Evolutionary conservation across 2,329 filamentous ascomycete genomes (phyloP), one percentile per base, ranked within the genome.

Genomic region (Hypoxylon sp.): DNA sequence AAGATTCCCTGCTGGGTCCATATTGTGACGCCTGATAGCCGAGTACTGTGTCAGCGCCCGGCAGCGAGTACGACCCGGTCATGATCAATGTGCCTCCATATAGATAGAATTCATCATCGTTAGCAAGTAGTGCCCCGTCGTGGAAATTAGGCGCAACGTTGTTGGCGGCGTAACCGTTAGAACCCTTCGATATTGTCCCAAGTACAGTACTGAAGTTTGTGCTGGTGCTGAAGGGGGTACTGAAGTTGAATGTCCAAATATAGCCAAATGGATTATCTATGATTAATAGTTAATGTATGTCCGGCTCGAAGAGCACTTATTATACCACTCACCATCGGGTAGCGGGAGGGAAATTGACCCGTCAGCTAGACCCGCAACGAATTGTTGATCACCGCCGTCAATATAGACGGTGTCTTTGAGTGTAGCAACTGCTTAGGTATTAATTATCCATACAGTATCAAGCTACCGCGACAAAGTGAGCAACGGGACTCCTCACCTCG

Each of bases 51-150:
- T 89, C 73, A 1, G 63, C 76, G n/a, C 76, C 74, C 0, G 86
- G 87, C 1, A 77, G 56, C 0, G 77, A 65, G 53, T 79, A 82
- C 2, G 73, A 73, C 0, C 76, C 74, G 0, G 80, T 83, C 2
- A 77, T 63, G 3, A 46, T 63, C 6, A 83, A 49, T 2, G 89
- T 74, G 0, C 91, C 91, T 17, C 90, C 91, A 59, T 90, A 93
- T 1, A 90, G 80, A 71, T 85, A 89, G 72, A 89, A 89, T 65
- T 90, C 84, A 52, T 84, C 79, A 63, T 92, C 81, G 71, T 92
- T 93, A 51, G 84, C 85, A 32, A 93, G 84, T 80, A 93, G 86
- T 6, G 82, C 86, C 1, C 91, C 91, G 65, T 91, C 89, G 14
- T 82, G 67, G 67, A 86, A 91, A 70, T 86, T 86, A 0, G 88